These are phyloP conservation scores for Areca catechu DNA, from an alignment of 176 grass and related monocot genomes.

Conservation along the genomic window DNA sequence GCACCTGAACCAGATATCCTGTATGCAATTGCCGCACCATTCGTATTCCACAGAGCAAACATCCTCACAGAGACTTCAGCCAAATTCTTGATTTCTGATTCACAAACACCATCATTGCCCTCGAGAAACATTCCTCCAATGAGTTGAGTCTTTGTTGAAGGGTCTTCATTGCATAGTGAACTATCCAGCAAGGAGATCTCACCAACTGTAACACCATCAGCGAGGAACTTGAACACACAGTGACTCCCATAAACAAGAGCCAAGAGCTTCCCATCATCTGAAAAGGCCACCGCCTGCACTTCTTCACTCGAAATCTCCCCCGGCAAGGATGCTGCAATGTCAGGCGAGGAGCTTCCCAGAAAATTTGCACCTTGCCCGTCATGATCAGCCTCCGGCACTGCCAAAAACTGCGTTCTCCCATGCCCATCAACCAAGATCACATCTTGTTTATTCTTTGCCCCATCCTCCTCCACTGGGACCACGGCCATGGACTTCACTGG, in stretches of 20 bases:
- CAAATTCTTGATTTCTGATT: conserved; percentile 16
- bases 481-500: conserved; percentile 30
- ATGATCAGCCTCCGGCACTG: conserved; percentile 25
- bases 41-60: conserved; percentile 53
- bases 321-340: conserved; percentile 6
- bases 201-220: conserved; percentile 39
- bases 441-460: conserved; percentile 12
- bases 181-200: conserved; percentile 38
- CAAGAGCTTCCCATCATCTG: conserved; percentile 52
- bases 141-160: conserved; percentile 29
- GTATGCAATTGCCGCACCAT: conserved; percentile 51
- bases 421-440: conserved; percentile 53
- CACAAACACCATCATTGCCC: not conserved
- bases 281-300: conserved; percentile 37
- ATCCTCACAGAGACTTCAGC: conserved; percentile 25
- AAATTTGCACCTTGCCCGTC: conserved; percentile 20
- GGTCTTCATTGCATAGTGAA: conserved; percentile 32
- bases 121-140: conserved; percentile 43
- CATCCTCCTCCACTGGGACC: conserved; percentile 7
- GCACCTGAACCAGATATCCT: conserved; percentile 35
- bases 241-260: conserved; percentile 39
- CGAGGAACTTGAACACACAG: conserved; percentile 68
- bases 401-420: conserved; percentile 38
- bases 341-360: conserved; percentile 15
- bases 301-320: conserved; percentile 22